Percentiles rank a stretch among this genome's conserved stretches.
phyloP scores from a whole-genome alignment of 1,284 basidiomycete genomes.

The Albatrellus sp. region DNA sequence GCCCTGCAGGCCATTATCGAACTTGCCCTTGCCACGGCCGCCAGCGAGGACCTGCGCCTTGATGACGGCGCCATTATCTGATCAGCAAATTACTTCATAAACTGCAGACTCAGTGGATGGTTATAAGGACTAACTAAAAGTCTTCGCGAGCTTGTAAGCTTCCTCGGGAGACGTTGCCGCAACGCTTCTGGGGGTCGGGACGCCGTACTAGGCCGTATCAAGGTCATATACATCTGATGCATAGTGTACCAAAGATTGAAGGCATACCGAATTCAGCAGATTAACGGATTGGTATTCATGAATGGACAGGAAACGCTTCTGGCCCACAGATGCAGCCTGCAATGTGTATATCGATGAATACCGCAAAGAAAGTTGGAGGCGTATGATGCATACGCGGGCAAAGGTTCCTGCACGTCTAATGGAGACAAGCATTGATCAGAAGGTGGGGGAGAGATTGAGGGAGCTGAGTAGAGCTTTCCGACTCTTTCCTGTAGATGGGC shows the following conservation, averaged over 20 bases:
- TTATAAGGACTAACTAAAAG: constrained; percentile 52
- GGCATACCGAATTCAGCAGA: constrained; percentile 79
- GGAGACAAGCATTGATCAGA: constrained; percentile 41
- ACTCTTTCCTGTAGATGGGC: too few species aligned
- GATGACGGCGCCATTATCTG: constrained; percentile 71
- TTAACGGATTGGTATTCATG: constrained; percentile 98
- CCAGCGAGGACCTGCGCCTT: constrained; percentile 99
- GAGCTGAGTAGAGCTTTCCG: not conserved
- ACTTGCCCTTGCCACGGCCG: constrained; percentile 96
- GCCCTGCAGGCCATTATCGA: constrained; percentile 92
- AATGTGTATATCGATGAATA: not conserved
- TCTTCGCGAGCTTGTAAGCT: constrained; percentile 81
- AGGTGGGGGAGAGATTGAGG: not conserved
- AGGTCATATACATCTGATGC: not conserved
- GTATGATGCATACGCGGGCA: constrained; percentile 37
- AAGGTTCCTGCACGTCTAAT: constrained; percentile 48
- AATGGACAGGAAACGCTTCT: constrained; percentile 91
- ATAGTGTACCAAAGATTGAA: not conserved
- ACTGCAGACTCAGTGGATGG: not conserved
- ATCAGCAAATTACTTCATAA: constrained; percentile 22
- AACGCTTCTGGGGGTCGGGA: constrained; percentile 90
- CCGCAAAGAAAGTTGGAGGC: not conserved
- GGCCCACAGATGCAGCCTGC: constrained; percentile 59
- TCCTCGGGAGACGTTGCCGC: constrained; percentile 84
- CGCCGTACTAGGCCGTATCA: constrained; percentile 62